Evolutionary conservation across 345 rosid genomes (phyloP), one percentile per base, ranked within the genome.

Genomic region (Moricandia arvensis): DNA sequence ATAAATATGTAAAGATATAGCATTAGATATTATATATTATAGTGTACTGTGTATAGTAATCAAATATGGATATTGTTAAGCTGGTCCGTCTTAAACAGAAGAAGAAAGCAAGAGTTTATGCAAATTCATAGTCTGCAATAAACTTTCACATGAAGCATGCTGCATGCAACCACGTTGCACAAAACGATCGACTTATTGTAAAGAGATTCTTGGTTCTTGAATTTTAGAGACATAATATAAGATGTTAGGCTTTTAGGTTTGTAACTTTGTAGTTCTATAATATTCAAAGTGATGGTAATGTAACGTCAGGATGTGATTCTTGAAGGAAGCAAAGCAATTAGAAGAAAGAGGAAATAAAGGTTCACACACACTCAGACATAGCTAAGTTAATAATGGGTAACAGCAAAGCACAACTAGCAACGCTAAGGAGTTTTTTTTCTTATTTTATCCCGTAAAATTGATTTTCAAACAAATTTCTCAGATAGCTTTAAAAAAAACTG

Each of bases 331-430:
- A 75, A 66, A 68, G 17, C 63, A 75, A 51, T 26, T 49, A 29
- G 63, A 60, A 75, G 59, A 57, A 60, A 75, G 59, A 57, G 37
- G 61, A 68, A 51, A 63, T 12, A 59, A 8, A 51, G 24, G 0
- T 37, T 61, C 75, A n/a, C 75, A n/a, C 75, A 29, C 31, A 29
- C 24, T 29, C 31, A 17, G 70, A 69, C 58, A 63, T 8, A 60
- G 55, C 69, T 49, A 33, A 33, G 37, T 33, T 33, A 33, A 33
- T 33, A 33, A 33, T 33, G 37, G 37, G 8, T 33, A 75, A 77
- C 80, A 77, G 54, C 71, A 66, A 77, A 63, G 71, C 70, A 34
- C 75, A 76, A 70, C 71, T 58, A 76, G 55, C 71, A 70, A 29
- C 1, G 66, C 29, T 64, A 27, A 12, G 31, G 24, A 8, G 15